Evolutionary conservation across 169 alveolate genomes (phyloP).

Genomic region (Eimeria acervulina): DNA sequence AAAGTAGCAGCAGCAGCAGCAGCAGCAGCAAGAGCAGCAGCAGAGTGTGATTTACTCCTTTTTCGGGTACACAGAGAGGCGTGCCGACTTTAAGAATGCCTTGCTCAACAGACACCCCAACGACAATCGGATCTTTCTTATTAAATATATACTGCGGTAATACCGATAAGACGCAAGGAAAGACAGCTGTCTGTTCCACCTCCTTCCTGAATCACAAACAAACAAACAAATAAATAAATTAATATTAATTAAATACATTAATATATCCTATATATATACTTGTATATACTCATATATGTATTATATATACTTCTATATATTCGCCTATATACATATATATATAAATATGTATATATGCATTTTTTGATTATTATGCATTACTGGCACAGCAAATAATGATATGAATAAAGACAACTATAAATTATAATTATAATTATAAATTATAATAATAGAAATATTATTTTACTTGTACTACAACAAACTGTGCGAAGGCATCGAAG

Average conservation of each 20-base stretch:
- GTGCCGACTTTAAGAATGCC: conserved; percentile 87
- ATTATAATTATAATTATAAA: not conserved
- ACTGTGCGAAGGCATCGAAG: too few relatives aligned
- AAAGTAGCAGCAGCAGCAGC: not conserved
- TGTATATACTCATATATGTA: too few relatives aligned
- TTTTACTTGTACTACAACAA: too few relatives aligned
- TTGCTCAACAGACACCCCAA: conserved; percentile 93
- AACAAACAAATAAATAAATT: too few relatives aligned
- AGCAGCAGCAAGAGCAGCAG: not conserved
- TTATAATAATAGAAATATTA: too few relatives aligned
- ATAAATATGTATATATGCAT: too few relatives aligned
- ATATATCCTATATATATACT: too few relatives aligned
- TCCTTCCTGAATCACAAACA: conserved; percentile 79
- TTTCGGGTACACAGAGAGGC: conserved; percentile 86
- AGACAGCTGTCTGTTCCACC: conserved; percentile 89
- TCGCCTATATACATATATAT: too few relatives aligned
- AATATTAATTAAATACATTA: too few relatives aligned
- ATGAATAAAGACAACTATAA: conserved; percentile 86
- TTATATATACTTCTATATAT: too few relatives aligned
- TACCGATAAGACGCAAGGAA: conserved; percentile 97
- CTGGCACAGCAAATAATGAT: not conserved
- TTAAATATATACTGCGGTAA: conserved; percentile 97
- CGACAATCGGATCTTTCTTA: conserved; percentile 97
- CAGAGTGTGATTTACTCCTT: not conserved
- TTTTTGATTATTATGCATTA: too few relatives aligned